Conservation (phyloP, 805 yeast genomes). For the Monosporozyma siamensis region DNA sequence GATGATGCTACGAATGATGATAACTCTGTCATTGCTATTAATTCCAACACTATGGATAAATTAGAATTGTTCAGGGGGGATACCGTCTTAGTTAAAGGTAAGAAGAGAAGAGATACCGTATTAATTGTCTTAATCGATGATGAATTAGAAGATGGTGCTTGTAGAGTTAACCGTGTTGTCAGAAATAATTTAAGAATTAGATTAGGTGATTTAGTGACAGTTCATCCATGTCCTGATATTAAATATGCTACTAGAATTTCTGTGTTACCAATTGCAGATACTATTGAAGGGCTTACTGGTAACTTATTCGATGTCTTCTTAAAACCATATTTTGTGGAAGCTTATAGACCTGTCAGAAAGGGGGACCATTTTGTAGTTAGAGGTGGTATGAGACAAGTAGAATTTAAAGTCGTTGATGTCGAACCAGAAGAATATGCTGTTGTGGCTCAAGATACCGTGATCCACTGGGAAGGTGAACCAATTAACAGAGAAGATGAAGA, state of each 20-base stretch:
- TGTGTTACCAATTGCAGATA: conserved; percentile 93
- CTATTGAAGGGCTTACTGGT: conserved; percentile 96
- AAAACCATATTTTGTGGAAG: conserved; percentile 97
- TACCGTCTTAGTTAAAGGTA: conserved; percentile 93
- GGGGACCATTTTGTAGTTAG: conserved; percentile 94
- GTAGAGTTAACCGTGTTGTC: conserved; percentile 89
- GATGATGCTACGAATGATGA: conserved; percentile 98
- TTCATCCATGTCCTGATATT: conserved; percentile 96
- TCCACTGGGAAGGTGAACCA: conserved; percentile 98
- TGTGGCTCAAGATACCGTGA: conserved; percentile 96
- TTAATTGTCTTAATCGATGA: conserved; percentile 93
- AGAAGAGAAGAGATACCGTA: conserved; percentile 95
- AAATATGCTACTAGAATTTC: conserved; percentile 93
- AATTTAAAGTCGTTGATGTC: conserved; percentile 95
- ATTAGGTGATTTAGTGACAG: conserved; percentile 82
- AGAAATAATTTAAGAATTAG: conserved; percentile 91
- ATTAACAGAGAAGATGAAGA: conserved; percentile 56
- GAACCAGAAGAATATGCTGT: conserved; percentile 97
- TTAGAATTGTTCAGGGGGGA: conserved; percentile 95
- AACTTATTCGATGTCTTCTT: conserved; percentile 90
- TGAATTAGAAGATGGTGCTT: conserved; percentile 91
- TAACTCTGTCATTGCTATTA: conserved; percentile 91
- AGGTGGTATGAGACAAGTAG: conserved; percentile 99
- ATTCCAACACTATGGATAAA: conserved; percentile 89
- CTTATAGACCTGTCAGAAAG: conserved; percentile 96